These are phyloP conservation scores for Salinomyces thailandicus DNA, from an alignment of 2,329 filamentous ascomycete genomes.

Conservation along the genomic window DNA sequence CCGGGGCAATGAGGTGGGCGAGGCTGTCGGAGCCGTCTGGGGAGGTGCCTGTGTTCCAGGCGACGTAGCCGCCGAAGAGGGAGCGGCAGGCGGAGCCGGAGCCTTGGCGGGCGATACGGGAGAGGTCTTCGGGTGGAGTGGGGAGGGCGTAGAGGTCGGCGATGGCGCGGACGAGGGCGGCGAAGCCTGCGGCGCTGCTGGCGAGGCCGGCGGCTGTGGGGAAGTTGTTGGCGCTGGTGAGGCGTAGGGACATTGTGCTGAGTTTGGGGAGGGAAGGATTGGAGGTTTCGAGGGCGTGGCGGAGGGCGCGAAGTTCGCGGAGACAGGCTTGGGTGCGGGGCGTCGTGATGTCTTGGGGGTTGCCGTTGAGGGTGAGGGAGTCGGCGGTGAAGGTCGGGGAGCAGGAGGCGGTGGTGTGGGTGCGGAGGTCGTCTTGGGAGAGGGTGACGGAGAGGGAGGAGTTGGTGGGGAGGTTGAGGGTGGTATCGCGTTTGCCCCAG, in stretches of 20 bases:
- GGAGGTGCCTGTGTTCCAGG: conserved; percentile 72
- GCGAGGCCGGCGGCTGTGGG: conserved; percentile 86
- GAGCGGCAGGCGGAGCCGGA: conserved; percentile 90
- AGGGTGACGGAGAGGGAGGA: conserved; percentile 95
- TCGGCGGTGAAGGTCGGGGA: conserved; percentile 60
- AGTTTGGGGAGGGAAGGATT: conserved; percentile 73
- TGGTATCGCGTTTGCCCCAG: conserved; percentile 94
- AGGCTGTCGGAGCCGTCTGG: conserved; percentile 76
- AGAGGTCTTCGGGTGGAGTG: conserved; percentile 70
- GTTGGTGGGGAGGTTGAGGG: conserved; percentile 71
- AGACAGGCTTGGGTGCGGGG: conserved; percentile 93
- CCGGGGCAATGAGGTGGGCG: conserved; percentile 79
- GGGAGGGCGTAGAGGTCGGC: conserved; percentile 84
- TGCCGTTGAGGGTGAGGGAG: conserved; percentile 73
- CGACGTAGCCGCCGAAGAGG: conserved; percentile 90
- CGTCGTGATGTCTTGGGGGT: conserved; percentile 71
- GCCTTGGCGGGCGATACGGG: conserved; percentile 81
- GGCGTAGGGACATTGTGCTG: conserved; percentile 62
- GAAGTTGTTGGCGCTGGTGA: conserved; percentile 98
- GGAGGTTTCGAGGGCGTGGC: conserved; percentile 61
- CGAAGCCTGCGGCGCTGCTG: conserved; percentile 54
- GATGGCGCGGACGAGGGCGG: conserved; percentile 66
- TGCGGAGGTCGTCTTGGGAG: conserved; percentile 84
- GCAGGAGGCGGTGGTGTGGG: conserved; percentile 90
- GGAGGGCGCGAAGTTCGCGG: conserved; percentile 68